Percentiles rank a stretch among this genome's conserved stretches.
These are phyloP conservation scores for Apiotrichum montevideense DNA, from an alignment of 1,284 basidiomycete genomes.

Conservation along the genomic window DNA sequence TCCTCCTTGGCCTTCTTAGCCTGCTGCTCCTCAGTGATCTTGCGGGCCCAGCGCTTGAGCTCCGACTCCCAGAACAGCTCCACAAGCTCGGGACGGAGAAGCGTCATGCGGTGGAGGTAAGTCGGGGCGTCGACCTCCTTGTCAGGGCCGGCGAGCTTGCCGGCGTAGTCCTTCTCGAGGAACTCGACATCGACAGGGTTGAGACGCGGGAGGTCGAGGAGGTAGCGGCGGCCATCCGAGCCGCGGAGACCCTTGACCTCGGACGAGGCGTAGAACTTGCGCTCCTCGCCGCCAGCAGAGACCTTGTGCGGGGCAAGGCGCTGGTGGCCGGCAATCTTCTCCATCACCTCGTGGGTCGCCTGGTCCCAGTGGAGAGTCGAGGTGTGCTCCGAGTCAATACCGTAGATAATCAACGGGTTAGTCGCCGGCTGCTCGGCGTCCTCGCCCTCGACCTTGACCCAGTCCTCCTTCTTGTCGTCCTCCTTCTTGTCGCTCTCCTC, in stretches of 20 bases:
- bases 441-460: constrained; percentile 49
- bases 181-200: constrained; percentile 54
- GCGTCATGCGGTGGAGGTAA: constrained; percentile 54
- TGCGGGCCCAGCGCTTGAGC: constrained; percentile 52
- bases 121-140: constrained; percentile 19
- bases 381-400: constrained; percentile 52
- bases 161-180: constrained; percentile 51
- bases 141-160: constrained; percentile 30
- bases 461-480: constrained; percentile 42
- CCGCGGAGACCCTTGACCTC: constrained; percentile 56
- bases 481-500: constrained; percentile 24
- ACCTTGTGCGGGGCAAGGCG: constrained; percentile 53
- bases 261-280: constrained; percentile 52
- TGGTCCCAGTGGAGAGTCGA: constrained; percentile 48
- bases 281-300: constrained; percentile 46
- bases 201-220: constrained; percentile 54
- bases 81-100: constrained; percentile 55
- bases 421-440: constrained; percentile 59
- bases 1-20: constrained; percentile 24
- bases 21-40: constrained; percentile 42
- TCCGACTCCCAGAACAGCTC: constrained; percentile 53
- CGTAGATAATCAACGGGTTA: constrained; percentile 53
- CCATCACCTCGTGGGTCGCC: constrained; percentile 52
- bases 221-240: constrained; percentile 54
- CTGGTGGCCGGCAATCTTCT: constrained; percentile 50